Conservation (phyloP, 345 rosid species). For the Populus ilicifolia region DNA sequence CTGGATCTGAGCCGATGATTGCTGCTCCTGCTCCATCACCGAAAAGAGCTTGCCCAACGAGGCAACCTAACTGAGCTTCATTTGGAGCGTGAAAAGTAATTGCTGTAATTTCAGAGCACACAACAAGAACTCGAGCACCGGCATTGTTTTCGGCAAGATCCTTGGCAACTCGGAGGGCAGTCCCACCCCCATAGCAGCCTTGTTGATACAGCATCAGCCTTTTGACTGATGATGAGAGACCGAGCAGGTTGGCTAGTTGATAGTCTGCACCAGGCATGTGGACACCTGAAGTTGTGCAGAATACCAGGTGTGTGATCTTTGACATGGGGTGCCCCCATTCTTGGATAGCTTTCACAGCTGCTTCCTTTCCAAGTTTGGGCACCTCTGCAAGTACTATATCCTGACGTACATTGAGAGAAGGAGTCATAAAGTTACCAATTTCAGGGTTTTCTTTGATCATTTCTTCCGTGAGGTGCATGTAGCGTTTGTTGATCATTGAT, state of each 20-base stretch:
- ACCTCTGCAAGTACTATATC: slow-evolving; percentile 74
- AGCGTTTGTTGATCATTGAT: slow-evolving; percentile 58
- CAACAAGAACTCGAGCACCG: slow-evolving; percentile 73
- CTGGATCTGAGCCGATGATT: slow-evolving; percentile 62
- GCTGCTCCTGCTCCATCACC: slow-evolving; percentile 69
- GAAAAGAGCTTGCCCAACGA: slow-evolving; percentile 67
- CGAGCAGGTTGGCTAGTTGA: slow-evolving; percentile 78
- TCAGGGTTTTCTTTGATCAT: slow-evolving; percentile 51
- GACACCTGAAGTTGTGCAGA: slow-evolving; percentile 80
- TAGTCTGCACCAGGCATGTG: slow-evolving; percentile 97
- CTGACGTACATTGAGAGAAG: slow-evolving; percentile 65
- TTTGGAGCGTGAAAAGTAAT: slow-evolving; percentile 74
- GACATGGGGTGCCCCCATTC: slow-evolving; percentile 86
- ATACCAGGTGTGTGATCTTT: slow-evolving; percentile 74
- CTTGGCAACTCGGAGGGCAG: slow-evolving; percentile 79
- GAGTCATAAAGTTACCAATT: slow-evolving; percentile 64
- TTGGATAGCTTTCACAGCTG: slow-evolving; percentile 67
- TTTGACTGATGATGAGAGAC: slow-evolving; percentile 73
- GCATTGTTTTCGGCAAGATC: slow-evolving; percentile 77
- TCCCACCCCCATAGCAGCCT: slow-evolving; percentile 76
- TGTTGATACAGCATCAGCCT: slow-evolving; percentile 66
- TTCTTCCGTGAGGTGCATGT: slow-evolving; percentile 68
- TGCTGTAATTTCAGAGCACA: slow-evolving; percentile 72
- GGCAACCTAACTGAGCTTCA: slow-evolving; percentile 57
- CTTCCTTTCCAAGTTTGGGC: slow-evolving; percentile 78